Base-by-base conservation (phyloP, 495 filamentous ascomycete species). In the Cudoniella acicularis region DNA sequence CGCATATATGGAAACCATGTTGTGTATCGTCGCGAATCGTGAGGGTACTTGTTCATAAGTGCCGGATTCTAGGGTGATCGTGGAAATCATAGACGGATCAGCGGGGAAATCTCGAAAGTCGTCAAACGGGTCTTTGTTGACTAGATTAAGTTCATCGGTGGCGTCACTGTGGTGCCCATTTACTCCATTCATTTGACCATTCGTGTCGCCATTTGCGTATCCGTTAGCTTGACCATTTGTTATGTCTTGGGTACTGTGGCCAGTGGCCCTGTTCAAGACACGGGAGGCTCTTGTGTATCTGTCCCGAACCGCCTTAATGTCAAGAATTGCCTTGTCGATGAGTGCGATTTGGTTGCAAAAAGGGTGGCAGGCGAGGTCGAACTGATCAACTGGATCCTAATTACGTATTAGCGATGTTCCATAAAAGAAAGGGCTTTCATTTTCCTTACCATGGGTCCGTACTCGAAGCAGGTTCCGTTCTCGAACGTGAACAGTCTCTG, bases 321-420 rank as follows among this genome's bases (percentile, higher is more conserved):
- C 57, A 40, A 41, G 36, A 27, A 63, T 60, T 8, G 57, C 54
- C 13, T 30, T 58, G 27, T 67, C 58, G 48, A 67, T 45, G 13
- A 56, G 22, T 2, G 49, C 30, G 26, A 56, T 25, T 40, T 67
- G 64, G 2, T 67, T 46, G 16, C 26, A 17, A 22, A 67, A 67
- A 17, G 63, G 56, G 24, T 60, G 50, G 10, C 25, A 18, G 25
- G 21, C 26, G 2, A 20, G 27, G 3, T 41, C 17, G 18, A 64
- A 59, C n/a, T 66, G 60, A 22, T 59, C 52, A 30, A 66, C 48
- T 3, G 27, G 50, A 22, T 66, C 64, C 64, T 66, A 52, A 8
- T 9, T 24, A 47, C 8, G 1, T n/a, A 42, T 64, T 54, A 64
- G 57, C 60, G 46, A 22, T 4, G 20, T 46, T 8, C 2, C 1